These are phyloP conservation scores for Zangia roseola DNA, from an alignment of 768 basidiomycete species.

Conservation along the genomic window DNA sequence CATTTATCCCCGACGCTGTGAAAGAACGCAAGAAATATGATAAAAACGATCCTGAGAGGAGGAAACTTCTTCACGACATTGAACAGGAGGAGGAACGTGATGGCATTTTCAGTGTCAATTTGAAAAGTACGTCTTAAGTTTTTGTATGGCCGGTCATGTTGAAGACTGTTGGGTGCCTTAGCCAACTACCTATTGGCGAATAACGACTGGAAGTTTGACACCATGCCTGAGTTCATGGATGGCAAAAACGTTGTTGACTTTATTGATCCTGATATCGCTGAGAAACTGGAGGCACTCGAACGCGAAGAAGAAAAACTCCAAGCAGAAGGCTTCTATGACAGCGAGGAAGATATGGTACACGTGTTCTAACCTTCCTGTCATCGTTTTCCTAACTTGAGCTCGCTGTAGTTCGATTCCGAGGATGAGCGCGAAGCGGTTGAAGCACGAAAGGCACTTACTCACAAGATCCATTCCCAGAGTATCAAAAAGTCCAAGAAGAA, in stretches of 20 bases:
- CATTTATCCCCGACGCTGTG: constrained; percentile 87
- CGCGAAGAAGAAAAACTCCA: constrained; percentile 94
- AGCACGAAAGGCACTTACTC: constrained; percentile 54
- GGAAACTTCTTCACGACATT: constrained; percentile 71
- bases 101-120: constrained; percentile 87
- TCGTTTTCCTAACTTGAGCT: background rate
- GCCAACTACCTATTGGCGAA: constrained; percentile 89
- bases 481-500: constrained; percentile 90
- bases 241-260: constrained; percentile 99
- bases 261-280: constrained; percentile 94
- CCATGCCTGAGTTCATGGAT: constrained; percentile 98
- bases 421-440: constrained; percentile 79
- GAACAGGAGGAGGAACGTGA: constrained; percentile 87
- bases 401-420: constrained; percentile 50
- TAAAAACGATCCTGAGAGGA: constrained; percentile 79
- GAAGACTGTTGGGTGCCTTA: constrained; percentile 34
- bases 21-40: constrained; percentile 80
- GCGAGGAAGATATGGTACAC: constrained; percentile 80
- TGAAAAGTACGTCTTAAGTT: constrained; percentile 61
- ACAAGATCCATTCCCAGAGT: constrained; percentile 71
- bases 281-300: constrained; percentile 96
- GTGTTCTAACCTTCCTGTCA: background rate
- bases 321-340: constrained; percentile 93
- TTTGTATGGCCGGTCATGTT: background rate
- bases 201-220: constrained; percentile 93